These are phyloP conservation scores for Xylaria flabelliformis DNA, from an alignment of 495 filamentous ascomycete genomes.

Conservation along the genomic window DNA sequence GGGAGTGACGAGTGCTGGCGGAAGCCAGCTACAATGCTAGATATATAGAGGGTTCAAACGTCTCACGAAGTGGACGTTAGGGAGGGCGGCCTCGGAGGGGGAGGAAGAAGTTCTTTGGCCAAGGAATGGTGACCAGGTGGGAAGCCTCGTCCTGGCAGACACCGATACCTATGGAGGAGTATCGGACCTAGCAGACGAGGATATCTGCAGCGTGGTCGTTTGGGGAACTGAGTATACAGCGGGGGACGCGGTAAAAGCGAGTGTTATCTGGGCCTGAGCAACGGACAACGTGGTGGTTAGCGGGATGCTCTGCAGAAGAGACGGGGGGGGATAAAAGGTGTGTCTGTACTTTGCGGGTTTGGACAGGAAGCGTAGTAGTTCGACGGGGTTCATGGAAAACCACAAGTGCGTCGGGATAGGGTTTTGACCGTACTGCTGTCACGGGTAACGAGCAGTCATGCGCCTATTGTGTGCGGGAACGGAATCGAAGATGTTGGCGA, in stretches of 20 bases:
- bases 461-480: not conserved
- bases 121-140: conserved; percentile 82
- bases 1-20: conserved; percentile 55
- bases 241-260: conserved; percentile 40
- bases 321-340: not conserved
- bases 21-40: conserved; percentile 61
- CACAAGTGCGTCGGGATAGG: conserved; percentile 24
- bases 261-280: conserved; percentile 90
- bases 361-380: conserved; percentile 92
- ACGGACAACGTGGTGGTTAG: conserved; percentile 11
- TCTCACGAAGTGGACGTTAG: conserved; percentile 73
- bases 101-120: conserved; percentile 78
- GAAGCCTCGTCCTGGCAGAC: conserved; percentile 73
- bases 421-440: conserved; percentile 27
- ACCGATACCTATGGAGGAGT: conserved; percentile 85
- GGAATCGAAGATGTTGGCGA: not conserved
- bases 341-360: conserved; percentile 85
- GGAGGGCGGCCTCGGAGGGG: conserved; percentile 84
- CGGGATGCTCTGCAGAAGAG: not conserved
- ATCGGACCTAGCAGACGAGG: conserved; percentile 93
- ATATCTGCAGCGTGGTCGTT: conserved; percentile 62
- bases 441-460: conserved; percentile 25
- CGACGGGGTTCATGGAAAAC: conserved; percentile 84
- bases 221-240: conserved; percentile 28
- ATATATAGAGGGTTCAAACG: conserved; percentile 47